Evolutionary conservation across 805 yeast genomes (phyloP).

Genomic region (Priceomyces medius): DNA sequence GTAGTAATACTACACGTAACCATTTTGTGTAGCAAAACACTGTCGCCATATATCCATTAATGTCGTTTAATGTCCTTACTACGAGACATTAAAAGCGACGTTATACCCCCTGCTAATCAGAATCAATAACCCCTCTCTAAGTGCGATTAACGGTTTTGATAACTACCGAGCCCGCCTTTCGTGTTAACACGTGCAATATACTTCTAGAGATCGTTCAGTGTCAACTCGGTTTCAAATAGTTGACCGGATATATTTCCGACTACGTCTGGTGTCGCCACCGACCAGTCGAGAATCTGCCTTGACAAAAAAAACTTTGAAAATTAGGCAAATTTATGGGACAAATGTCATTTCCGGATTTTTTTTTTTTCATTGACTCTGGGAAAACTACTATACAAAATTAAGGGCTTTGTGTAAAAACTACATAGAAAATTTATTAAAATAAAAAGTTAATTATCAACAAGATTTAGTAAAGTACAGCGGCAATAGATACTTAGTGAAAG

Average conservation of each 20-base stretch:
- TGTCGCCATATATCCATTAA: background rate
- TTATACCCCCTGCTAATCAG: background rate
- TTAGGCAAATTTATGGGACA: conserved; percentile 15
- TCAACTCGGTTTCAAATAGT: background rate
- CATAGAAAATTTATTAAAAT: conserved; percentile 4
- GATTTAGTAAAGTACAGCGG: background rate
- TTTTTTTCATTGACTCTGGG: conserved; percentile 2
- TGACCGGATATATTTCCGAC: too few relatives aligned
- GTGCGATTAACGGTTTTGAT: background rate
- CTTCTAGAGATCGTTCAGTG: background rate
- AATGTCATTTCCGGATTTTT: conserved; percentile 18
- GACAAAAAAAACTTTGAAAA: conserved; percentile 2
- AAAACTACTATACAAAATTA: conserved; percentile 3
- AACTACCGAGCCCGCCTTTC: background rate
- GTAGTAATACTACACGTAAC: background rate
- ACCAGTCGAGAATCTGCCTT: conserved; percentile 2
- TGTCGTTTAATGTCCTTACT: background rate
- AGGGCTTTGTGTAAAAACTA: conserved; percentile 6
- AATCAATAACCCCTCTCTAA: background rate
- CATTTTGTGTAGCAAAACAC: background rate
- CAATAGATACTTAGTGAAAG: conserved; percentile 2
- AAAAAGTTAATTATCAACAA: conserved; percentile 1
- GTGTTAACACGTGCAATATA: background rate
- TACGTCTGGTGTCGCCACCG: conserved; percentile 4
- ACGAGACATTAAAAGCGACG: background rate